These are phyloP conservation scores for Penicillium canescens DNA, from an alignment of 495 filamentous ascomycete species.

Conservation along the genomic window DNA sequence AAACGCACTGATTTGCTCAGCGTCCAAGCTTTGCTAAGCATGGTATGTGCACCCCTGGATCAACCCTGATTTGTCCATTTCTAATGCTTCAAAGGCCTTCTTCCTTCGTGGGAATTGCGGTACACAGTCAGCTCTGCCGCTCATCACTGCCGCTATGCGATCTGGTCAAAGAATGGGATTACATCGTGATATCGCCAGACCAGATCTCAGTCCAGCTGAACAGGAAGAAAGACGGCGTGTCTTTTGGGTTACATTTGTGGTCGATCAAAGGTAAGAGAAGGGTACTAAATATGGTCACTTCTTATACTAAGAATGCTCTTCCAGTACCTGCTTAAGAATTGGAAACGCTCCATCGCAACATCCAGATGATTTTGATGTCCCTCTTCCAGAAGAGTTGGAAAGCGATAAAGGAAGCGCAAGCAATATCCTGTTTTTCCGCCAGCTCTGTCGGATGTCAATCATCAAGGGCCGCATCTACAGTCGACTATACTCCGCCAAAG, in stretches of 20 bases:
- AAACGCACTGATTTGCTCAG: slow-evolving; percentile 92
- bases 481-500: slow-evolving; percentile 83
- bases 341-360: slow-evolving; percentile 89
- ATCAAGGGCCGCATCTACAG: slow-evolving; percentile 93
- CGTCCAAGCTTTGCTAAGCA: slow-evolving; percentile 90
- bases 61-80: neutral
- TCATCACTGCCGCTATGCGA: slow-evolving; percentile 88
- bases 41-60: slow-evolving; percentile 49
- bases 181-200: slow-evolving; percentile 82
- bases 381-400: slow-evolving; percentile 77
- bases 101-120: slow-evolving; percentile 95
- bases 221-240: slow-evolving; percentile 92
- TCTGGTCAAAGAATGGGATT: slow-evolving; percentile 92
- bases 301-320: slow-evolving; percentile 1
- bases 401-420: slow-evolving; percentile 69
- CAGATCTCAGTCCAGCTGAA: slow-evolving; percentile 79
- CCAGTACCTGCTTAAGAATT: slow-evolving; percentile 76
- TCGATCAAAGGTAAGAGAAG: slow-evolving; percentile 76
- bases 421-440: slow-evolving; percentile 84
- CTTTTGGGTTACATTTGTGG: slow-evolving; percentile 94
- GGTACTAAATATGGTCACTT: neutral
- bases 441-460: slow-evolving; percentile 81
- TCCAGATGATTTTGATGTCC: slow-evolving; percentile 95
- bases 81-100: slow-evolving; percentile 55
- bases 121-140: slow-evolving; percentile 83